phyloP scores from a whole-genome alignment of 192 early-diverging fungal genomes.

The Blastocladiella britannica region DNA sequence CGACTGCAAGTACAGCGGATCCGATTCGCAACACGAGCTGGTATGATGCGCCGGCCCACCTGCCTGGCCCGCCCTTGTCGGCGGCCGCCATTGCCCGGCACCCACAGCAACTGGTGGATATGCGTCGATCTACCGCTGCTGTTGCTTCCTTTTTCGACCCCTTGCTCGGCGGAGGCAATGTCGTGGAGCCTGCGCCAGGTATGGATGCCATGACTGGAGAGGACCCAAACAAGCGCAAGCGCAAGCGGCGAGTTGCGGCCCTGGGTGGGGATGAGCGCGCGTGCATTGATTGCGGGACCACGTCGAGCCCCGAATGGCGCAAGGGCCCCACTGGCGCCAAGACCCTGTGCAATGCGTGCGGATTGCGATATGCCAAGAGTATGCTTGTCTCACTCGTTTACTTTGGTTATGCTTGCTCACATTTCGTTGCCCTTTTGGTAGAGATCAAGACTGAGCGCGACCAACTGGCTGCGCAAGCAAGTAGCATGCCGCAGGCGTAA shows the following conservation, averaged over 20 bases:
- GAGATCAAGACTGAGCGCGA: too few species aligned
- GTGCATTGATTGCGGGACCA: conserved; percentile 1
- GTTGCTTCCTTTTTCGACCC: background rate
- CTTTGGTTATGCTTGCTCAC: too few species aligned
- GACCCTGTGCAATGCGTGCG: conserved; percentile 41
- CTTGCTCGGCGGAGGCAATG: background rate
- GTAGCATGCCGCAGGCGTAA: too few species aligned
- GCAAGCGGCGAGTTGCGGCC: background rate
- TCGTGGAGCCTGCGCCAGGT: too few species aligned
- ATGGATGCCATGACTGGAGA: background rate
- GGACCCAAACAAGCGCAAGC: background rate
- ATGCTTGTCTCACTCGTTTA: too few species aligned
- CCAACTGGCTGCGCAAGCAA: too few species aligned
- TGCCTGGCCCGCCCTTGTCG: background rate
- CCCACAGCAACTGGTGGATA: too few species aligned
- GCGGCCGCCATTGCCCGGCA: background rate
- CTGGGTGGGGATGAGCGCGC: background rate
- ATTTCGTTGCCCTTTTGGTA: too few species aligned
- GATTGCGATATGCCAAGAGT: conserved; percentile 32
- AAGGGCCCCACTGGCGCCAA: conserved; percentile 37
- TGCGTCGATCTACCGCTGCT: too few species aligned
- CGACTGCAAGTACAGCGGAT: too few species aligned
- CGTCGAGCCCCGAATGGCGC: conserved; percentile 8
- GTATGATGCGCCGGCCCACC: background rate
- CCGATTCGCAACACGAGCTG: too few species aligned